Evolutionary conservation across 495 filamentous ascomycete species (phyloP).

Genomic region (Xylaria castorea): DNA sequence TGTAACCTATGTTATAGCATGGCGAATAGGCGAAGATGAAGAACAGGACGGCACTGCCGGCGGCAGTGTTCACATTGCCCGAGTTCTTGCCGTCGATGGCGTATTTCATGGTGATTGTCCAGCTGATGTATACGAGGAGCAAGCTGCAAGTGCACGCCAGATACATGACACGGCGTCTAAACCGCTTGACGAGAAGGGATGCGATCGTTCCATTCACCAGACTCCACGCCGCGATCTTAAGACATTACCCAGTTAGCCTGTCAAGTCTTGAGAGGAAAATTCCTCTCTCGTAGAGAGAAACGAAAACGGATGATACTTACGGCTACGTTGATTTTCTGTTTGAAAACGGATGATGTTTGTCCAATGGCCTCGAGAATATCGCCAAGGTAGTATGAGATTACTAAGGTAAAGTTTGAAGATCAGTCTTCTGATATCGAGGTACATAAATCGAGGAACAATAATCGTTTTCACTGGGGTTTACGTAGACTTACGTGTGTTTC

Average conservation of each 20-base stretch:
- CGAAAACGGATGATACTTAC: conserved; percentile 5
- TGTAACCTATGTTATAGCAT: conserved; percentile 72
- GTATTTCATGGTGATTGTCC: conserved; percentile 66
- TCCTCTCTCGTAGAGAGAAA: background rate
- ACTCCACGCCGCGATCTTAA: conserved; percentile 23
- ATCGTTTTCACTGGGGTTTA: no score
- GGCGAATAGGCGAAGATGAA: conserved; percentile 70
- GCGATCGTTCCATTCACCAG: conserved; percentile 40
- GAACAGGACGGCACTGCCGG: conserved; percentile 57
- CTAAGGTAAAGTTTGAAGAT: background rate
- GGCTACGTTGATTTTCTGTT: conserved; percentile 64
- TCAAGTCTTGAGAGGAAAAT: background rate
- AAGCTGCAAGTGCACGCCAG: conserved; percentile 59
- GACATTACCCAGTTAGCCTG: conserved; percentile 25
- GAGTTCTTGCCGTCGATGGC: conserved; percentile 50
- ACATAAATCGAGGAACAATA: no score
- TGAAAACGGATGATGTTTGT: conserved; percentile 57
- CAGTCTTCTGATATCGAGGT: background rate
- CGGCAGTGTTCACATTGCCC: conserved; percentile 46
- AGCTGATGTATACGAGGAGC: conserved; percentile 62
- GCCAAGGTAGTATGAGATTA: conserved; percentile 63
- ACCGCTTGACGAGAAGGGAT: conserved; percentile 58
- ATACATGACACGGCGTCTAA: conserved; percentile 66
- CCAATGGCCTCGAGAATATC: conserved; percentile 56
- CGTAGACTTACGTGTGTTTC: conserved; percentile 53